phyloP scores from a whole-genome alignment of 1,139 yeast genomes.

The Spencermartinsiella ligniputridi region DNA sequence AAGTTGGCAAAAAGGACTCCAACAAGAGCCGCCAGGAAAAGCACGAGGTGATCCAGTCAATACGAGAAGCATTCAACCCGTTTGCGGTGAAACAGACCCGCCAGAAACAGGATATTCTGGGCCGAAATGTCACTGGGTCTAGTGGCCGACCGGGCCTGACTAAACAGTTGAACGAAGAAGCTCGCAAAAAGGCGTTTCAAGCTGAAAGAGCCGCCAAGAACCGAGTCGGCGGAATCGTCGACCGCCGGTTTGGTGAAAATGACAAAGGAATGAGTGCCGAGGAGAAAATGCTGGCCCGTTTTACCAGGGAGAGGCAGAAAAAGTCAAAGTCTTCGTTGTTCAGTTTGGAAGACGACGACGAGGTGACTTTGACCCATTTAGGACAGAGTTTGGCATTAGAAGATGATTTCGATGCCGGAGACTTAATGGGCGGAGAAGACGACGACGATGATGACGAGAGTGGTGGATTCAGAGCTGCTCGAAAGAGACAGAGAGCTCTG shows the following conservation, averaged over 20 bases:
- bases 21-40: neutral
- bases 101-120: conserved; percentile 60
- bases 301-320: conserved; percentile 76
- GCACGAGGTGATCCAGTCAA: conserved; percentile 44
- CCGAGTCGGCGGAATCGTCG: conserved; percentile 73
- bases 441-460: conserved; percentile 17
- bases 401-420: conserved; percentile 47
- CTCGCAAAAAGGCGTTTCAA: conserved; percentile 62
- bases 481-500: conserved; percentile 29
- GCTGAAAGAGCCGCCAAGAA: conserved; percentile 57
- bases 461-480: neutral
- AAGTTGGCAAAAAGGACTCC: conserved; percentile 54
- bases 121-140: conserved; percentile 56
- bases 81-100: conserved; percentile 71
- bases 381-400: conserved; percentile 63
- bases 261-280: conserved; percentile 69
- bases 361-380: conserved; percentile 64
- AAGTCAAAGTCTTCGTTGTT: conserved; percentile 46
- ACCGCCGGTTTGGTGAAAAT: conserved; percentile 90
- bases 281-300: conserved; percentile 93
- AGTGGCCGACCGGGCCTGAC: conserved; percentile 70
- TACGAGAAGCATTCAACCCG: conserved; percentile 82
- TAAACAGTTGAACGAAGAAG: conserved; percentile 71
- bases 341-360: conserved; percentile 45
- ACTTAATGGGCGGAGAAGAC: conserved; percentile 41